Percentiles rank a stretch among this genome's conserved stretches.
These are phyloP conservation scores for Tothia fuscella DNA, from an alignment of 2,329 filamentous ascomycete genomes.

Conservation along the genomic window DNA sequence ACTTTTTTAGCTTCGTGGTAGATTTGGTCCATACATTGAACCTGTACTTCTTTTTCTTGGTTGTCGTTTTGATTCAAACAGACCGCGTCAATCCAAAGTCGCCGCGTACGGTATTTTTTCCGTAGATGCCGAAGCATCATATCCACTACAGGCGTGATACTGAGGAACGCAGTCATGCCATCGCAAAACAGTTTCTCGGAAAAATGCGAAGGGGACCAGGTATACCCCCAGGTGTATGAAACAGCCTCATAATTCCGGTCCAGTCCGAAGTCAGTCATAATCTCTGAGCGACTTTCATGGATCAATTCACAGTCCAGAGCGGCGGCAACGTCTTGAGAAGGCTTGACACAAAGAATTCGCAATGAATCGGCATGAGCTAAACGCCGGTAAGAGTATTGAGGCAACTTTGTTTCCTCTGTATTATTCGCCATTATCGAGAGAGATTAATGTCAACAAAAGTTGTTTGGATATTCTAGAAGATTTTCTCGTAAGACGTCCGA, in stretches of 20 bases:
- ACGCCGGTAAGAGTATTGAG: not conserved
- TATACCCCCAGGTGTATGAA: not conserved
- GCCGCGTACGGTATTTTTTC: not conserved
- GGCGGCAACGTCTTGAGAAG: not conserved
- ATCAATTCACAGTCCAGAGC: not conserved
- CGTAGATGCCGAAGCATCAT: not conserved
- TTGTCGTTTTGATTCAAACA: slow-evolving; percentile 1
- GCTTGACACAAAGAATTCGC: not conserved
- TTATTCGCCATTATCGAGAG: no score
- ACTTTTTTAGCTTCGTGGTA: not conserved
- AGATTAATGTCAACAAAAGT: no score
- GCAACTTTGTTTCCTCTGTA: no score
- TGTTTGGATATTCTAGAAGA: no score
- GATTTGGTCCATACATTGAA: not conserved
- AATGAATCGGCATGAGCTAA: not conserved
- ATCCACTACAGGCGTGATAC: not conserved
- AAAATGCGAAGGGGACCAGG: no score
- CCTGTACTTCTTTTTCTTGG: slow-evolving; percentile 2
- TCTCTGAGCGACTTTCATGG: not conserved
- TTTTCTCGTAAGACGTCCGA: no score
- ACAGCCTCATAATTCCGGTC: not conserved
- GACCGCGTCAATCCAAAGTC: slow-evolving; percentile 1
- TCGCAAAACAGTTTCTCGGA: no score
- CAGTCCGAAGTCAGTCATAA: not conserved
- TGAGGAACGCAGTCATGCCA: not conserved